Evolutionary conservation across 768 basidiomycete genomes (phyloP), one percentile per base, ranked within the genome.

Genomic region (Calocybe cyanea): DNA sequence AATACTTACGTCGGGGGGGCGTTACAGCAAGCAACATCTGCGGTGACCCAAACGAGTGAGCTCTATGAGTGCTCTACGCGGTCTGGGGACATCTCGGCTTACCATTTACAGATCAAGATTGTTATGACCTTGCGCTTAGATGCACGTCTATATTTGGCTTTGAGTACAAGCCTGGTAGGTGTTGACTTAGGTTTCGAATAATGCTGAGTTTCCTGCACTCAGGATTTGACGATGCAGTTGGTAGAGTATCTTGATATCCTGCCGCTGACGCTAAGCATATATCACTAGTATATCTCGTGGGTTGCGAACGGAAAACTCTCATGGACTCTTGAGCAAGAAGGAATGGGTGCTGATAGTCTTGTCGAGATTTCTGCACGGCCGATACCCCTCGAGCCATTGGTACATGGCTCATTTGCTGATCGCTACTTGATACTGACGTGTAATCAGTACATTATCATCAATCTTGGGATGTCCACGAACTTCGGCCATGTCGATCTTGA

Each of bases 361-460:
- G 80, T 80, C 2, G 67, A 87, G 52, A 87, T 92, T 47, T 65
- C 79, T 11, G 71, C 76, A 24, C 69, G 92, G 45, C 81, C 86
- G 10, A 68, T 94, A 32, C 78, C 91, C 0, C 81, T 86, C 53
- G 92, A 95, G 59, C 92, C 92, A 7, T 82, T 93, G 85, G 85
- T 85, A 57, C 31, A 66, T 47, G 10, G 4, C 8, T 11, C 40
- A 48, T 45, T 24, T 36, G 39, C 21, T 40, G 11, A 41, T 21
- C 33, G 11, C 24, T 18, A 17, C 3, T n/a, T 13, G 18, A 19
- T 38, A 45, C 47, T 43, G 14, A 45, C 39, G 19, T 15, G 49
- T 28, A 31, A 18, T 40, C 54, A 91, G 89, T 92, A 92, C 55
- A 69, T 96, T 57, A 83, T 96, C 52, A 69, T 78, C 57, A 93